Conservation (phyloP, 1,284 basidiomycete species). For the Sanguinoderma infundibulare region DNA sequence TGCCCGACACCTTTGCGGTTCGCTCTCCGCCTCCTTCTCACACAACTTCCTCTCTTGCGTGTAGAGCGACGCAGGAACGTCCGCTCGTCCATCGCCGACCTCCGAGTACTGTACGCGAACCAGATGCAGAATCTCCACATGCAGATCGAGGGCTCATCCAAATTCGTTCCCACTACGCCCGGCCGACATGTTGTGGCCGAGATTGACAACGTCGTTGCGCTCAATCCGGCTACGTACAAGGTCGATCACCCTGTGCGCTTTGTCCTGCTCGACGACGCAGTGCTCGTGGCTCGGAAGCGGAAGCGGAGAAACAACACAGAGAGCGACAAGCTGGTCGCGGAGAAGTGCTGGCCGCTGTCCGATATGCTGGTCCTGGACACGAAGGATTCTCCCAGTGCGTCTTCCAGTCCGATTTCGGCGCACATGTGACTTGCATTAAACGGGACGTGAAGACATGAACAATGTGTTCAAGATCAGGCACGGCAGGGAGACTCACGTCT, state of each 20-base stretch:
- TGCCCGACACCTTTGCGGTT: neutral
- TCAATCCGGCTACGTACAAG: constrained; percentile 97
- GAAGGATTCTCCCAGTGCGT: constrained; percentile 89
- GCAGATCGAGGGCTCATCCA: constrained; percentile 95
- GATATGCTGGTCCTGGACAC: constrained; percentile 96
- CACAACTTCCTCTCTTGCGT: neutral
- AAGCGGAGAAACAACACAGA: constrained; percentile 50
- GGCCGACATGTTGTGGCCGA: constrained; percentile 93
- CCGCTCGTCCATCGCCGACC: constrained; percentile 90
- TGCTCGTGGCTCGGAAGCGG: constrained; percentile 82
- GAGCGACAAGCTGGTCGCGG: constrained; percentile 81
- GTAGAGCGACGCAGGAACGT: constrained; percentile 67
- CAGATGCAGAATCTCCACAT: constrained; percentile 93
- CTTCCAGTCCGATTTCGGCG: neutral
- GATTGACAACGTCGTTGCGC: constrained; percentile 81
- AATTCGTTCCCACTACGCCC: constrained; percentile 89
- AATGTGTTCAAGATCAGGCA: constrained; percentile 97
- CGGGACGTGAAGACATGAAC: constrained; percentile 69
- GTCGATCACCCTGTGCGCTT: constrained; percentile 87
- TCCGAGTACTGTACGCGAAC: constrained; percentile 91
- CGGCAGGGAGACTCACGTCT: constrained; percentile 93
- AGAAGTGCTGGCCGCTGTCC: constrained; percentile 88
- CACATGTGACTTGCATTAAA: constrained; percentile 3
- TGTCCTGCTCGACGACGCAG: constrained; percentile 90
- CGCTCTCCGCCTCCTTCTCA: neutral